Evolutionary conservation across 2,329 filamentous ascomycete species (phyloP).

Genomic region (Boeremia exigua): DNA sequence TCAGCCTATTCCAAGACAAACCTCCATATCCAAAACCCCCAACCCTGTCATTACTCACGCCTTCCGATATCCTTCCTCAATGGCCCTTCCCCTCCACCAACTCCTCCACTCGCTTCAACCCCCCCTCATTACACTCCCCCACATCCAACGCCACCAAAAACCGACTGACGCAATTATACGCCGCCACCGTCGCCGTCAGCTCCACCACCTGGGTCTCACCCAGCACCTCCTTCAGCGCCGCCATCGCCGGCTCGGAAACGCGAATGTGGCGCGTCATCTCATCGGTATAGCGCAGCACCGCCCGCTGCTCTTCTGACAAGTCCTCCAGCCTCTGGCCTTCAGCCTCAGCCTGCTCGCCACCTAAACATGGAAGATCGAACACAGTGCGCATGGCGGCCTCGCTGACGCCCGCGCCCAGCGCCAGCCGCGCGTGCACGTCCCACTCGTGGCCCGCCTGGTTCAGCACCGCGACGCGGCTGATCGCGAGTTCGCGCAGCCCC

Average conservation of each 20-base stretch:
- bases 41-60: background rate
- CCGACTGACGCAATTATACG: conserved; percentile 84
- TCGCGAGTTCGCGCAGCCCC: conserved; percentile 74
- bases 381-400: conserved; percentile 62
- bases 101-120: conserved; percentile 43
- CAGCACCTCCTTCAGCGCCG: conserved; percentile 65
- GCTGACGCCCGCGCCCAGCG: conserved; percentile 66
- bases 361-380: conserved; percentile 28
- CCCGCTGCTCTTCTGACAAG: conserved; percentile 60
- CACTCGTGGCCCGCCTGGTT: conserved; percentile 89
- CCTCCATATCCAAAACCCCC: background rate
- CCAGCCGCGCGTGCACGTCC: conserved; percentile 74
- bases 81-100: conserved; percentile 16
- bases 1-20: background rate
- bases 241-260: conserved; percentile 73
- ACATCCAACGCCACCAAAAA: conserved; percentile 82
- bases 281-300: conserved; percentile 75
- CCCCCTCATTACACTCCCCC: conserved; percentile 49
- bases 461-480: conserved; percentile 80
- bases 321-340: conserved; percentile 47
- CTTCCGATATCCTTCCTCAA: too few species aligned
- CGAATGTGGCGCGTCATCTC: conserved; percentile 80
- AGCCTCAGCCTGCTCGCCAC: conserved; percentile 20
- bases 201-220: conserved; percentile 77
- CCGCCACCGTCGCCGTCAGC: conserved; percentile 77